Percentiles rank a stretch among this genome's conserved stretches.
Evolutionary conservation across 805 yeast genomes (phyloP).

Genomic region (Soucietia sequanensis): DNA sequence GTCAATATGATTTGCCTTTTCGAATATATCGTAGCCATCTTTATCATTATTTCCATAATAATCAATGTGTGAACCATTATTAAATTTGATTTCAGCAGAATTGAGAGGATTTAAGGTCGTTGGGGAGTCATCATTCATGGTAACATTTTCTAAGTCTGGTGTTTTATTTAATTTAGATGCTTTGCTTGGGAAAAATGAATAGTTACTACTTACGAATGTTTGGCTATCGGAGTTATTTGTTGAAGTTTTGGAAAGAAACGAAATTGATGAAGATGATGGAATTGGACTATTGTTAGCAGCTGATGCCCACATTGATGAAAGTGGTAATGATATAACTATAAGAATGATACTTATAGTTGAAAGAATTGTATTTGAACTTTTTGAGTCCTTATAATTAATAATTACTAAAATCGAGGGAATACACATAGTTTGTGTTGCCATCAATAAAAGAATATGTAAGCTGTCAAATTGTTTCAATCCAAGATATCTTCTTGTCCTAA

Average conservation of each 20-base stretch:
- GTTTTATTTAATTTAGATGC: slow-evolving; percentile 6
- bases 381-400: slow-evolving; percentile 44
- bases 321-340: slow-evolving; percentile 71
- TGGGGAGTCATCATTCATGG: neutral
- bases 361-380: slow-evolving; percentile 33
- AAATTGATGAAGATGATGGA: slow-evolving; percentile 16
- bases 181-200: slow-evolving; percentile 12
- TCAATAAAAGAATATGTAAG: slow-evolving; percentile 75
- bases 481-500: slow-evolving; percentile 66
- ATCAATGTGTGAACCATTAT: no score
- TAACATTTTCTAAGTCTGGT: slow-evolving; percentile 4
- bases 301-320: slow-evolving; percentile 88
- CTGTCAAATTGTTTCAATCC: slow-evolving; percentile 84
- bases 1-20: no score
- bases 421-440: slow-evolving; percentile 79
- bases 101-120: no score
- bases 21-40: no score
- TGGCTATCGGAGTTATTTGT: slow-evolving; percentile 4
- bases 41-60: no score
- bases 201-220: slow-evolving; percentile 4
- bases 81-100: no score
- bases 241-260: slow-evolving; percentile 7
- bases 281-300: slow-evolving; percentile 50
- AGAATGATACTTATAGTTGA: slow-evolving; percentile 56
- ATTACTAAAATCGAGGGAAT: slow-evolving; percentile 73